Conservation (phyloP, 2,329 filamentous ascomycete genomes). For the Hypoxylon sp. region DNA sequence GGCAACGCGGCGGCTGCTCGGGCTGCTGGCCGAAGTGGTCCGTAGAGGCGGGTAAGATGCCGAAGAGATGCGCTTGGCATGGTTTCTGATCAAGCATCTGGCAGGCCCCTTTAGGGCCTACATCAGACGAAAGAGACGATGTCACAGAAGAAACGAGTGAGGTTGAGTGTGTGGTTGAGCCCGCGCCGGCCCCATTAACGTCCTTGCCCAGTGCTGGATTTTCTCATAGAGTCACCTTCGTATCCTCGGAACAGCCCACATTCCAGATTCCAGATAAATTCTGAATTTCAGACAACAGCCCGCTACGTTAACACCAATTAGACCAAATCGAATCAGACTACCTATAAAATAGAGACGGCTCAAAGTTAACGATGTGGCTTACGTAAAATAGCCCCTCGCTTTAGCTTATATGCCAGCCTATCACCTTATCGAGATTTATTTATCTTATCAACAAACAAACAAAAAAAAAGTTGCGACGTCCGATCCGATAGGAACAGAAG, state of each 20-base stretch:
- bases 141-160: background rate
- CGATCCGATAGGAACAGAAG: slow-evolving; percentile 1
- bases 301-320: no score
- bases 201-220: background rate
- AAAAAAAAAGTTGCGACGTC: slow-evolving; percentile 34
- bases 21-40: background rate
- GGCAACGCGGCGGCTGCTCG: background rate
- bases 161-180: background rate
- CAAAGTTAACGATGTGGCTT: no score
- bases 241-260: no score
- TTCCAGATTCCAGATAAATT: no score
- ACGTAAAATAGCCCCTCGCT: background rate
- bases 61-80: slow-evolving; percentile 11
- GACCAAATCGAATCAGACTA: no score
- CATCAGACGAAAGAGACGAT: background rate
- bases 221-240: background rate
- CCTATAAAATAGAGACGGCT: no score
- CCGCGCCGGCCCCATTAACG: background rate
- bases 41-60: slow-evolving; percentile 15
- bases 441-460: slow-evolving; percentile 38
- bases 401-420: slow-evolving; percentile 1
- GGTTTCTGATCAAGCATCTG: slow-evolving; percentile 1
- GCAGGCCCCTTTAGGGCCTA: background rate
- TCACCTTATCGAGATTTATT: slow-evolving; percentile 25
- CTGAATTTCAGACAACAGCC: no score